Base-by-base conservation (phyloP, 2,329 filamentous ascomycete species). In the Hypoxylon sp. region DNA sequence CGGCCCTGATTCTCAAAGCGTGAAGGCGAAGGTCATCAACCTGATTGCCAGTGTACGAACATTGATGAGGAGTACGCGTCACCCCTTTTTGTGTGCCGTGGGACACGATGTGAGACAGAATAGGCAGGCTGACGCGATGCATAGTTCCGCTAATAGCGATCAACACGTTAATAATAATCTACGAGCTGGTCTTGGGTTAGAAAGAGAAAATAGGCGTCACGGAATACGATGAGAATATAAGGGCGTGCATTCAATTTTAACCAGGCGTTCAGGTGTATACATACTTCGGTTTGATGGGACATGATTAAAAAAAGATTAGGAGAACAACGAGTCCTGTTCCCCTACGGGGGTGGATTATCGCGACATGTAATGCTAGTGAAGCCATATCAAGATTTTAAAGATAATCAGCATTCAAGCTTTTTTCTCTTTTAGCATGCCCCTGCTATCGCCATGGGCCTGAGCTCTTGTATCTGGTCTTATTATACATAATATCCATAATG, bases 11-110 rank as follows among this genome's bases (percentile, higher is more conserved):
- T 87, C 90, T 71, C 76, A 78, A 66, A 94, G 93, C 81, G 86
- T 97, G 75, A 95, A 96, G 81, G 91, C 91, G 56, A 96, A 96
- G 80, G 86, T 94, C 46, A 91, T 98, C 75, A 94, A 97, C 79
- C 82, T 98, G 76, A 96, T 98, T 73, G 92, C 93, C 37, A 96
- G 93, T 76, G 91, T 98, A 74, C 87, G 95, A 80, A 97, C 93
- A 64, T 84, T 98, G 60, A 97, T 97, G 93, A 89, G 95, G 84
- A 94, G 94, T 98, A 87, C 66, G 91, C 88, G 46, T 37, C 42
- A 5, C 39, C n/a, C 58, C 26, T 19, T n/a, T 59, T 59, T 29
- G 4, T 48, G 58, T 24, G 46, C 33, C 39, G 51, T 26, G 31
- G 47, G 37, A 31, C 52, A n/a, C 9, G 48, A 37, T 24, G 31